Evolutionary conservation across 441 rosid genomes (phyloP).

Genomic region (Eutrema salsugineum): DNA sequence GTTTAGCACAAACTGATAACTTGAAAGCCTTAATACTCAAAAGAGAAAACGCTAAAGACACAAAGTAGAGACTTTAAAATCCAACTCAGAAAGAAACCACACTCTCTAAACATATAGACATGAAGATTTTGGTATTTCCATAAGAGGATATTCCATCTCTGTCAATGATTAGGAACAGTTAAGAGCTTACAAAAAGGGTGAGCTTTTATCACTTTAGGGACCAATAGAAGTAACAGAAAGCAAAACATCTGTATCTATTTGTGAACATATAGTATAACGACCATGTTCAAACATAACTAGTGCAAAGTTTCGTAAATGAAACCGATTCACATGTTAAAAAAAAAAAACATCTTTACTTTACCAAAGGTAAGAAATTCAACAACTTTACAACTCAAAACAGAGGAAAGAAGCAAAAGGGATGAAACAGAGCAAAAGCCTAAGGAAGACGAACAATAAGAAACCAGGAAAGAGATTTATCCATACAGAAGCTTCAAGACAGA

Average conservation of each 20-base stretch:
- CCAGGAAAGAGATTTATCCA: background rate
- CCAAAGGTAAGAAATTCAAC: background rate
- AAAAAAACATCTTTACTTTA: background rate
- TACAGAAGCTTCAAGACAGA: background rate
- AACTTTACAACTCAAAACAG: background rate
- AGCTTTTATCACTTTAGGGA: background rate
- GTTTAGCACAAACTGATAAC: background rate
- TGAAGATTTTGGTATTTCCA: background rate
- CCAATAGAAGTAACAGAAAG: background rate
- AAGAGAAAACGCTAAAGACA: background rate
- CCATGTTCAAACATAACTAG: background rate
- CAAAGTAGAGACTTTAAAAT: background rate
- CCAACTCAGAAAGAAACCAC: background rate
- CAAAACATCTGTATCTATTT: background rate
- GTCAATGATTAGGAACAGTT: background rate
- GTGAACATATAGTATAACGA: background rate
- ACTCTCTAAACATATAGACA: background rate
- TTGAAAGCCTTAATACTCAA: background rate
- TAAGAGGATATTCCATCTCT: too few species aligned
- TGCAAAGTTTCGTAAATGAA: background rate
- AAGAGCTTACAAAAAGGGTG: background rate
- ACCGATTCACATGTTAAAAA: background rate
- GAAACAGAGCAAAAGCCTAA: conserved; percentile 3
- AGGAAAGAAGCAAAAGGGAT: background rate
- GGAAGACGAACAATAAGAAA: background rate